Conservation (phyloP, 1,139 yeast genomes). For the Yamadazyma dendronema region DNA sequence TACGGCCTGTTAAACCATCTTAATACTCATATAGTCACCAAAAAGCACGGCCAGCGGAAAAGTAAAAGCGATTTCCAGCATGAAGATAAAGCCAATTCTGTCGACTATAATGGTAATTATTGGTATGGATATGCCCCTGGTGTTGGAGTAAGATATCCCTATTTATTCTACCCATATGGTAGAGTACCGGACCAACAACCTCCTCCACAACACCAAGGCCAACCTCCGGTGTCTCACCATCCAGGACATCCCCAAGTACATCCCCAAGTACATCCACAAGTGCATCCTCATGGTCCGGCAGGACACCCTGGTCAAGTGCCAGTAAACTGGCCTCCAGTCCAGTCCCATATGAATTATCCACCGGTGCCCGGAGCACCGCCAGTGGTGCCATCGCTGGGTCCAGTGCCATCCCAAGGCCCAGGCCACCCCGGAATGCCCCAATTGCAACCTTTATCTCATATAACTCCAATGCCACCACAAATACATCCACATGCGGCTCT, state of each 20-base stretch:
- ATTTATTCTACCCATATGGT: conserved; percentile 12
- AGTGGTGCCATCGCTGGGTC: too few species aligned
- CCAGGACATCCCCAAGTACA: conserved; percentile 1
- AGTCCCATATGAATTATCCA: not conserved
- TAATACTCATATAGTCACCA: conserved; percentile 72
- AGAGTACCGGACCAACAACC: conserved; percentile 1
- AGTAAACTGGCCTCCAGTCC: not conserved
- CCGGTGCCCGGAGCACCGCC: not conserved
- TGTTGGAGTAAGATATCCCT: conserved; percentile 12
- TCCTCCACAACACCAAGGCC: conserved; percentile 2
- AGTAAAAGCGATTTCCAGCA: conserved; percentile 62
- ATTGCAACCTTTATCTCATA: not conserved
- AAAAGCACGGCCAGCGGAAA: conserved; percentile 69
- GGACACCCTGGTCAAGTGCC: conserved; percentile 1
- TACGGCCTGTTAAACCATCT: conserved; percentile 78
- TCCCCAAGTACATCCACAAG: conserved; percentile 1
- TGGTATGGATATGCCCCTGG: conserved; percentile 25
- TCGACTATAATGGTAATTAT: conserved; percentile 26
- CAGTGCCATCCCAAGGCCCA: too few species aligned
- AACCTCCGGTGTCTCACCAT: not conserved
- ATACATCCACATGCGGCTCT: not conserved
- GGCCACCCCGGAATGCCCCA: not conserved
- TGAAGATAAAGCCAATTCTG: conserved; percentile 15
- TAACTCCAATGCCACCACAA: not conserved
- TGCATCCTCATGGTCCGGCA: not conserved